Evolutionary conservation across 73 alveolate genomes (phyloP).

Genomic region (Tetrahymena malaccensis): DNA sequence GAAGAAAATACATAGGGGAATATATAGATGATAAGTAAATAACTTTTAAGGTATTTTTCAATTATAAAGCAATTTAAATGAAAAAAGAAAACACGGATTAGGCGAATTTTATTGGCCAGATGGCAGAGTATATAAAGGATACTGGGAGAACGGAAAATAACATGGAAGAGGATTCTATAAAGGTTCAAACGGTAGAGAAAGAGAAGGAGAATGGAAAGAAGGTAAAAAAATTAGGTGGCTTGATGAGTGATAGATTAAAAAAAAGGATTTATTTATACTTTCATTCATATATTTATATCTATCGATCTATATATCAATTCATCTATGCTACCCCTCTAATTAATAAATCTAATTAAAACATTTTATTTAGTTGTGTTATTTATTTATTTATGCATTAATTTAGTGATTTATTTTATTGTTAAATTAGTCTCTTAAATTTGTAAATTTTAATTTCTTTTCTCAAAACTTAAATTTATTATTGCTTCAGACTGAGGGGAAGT

Average conservation of each 20-base stretch:
- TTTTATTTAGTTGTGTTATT: no score
- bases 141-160: slow-evolving; percentile 53
- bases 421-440: no score
- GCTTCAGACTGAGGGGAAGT: no score
- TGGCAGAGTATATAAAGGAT: slow-evolving; percentile 46
- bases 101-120: slow-evolving; percentile 50
- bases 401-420: no score
- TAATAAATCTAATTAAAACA: no score
- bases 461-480: no score
- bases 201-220: slow-evolving; percentile 66
- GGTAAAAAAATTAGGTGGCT: slow-evolving; percentile 53
- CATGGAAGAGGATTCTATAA: slow-evolving; percentile 58
- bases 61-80: background rate
- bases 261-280: no score
- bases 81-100: slow-evolving; percentile 33
- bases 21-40: slow-evolving; percentile 30
- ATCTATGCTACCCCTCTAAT: no score
- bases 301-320: no score
- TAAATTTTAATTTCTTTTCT: no score
- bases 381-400: no score
- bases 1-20: slow-evolving; percentile 26
- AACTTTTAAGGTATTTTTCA: background rate
- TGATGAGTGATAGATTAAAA: background rate
- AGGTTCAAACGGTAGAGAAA: slow-evolving; percentile 41
- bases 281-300: no score